Percentiles rank a stretch among this genome's conserved stretches.
phyloP scores from a whole-genome alignment of 768 basidiomycete genomes.

The Rhodotorula paludigena region DNA sequence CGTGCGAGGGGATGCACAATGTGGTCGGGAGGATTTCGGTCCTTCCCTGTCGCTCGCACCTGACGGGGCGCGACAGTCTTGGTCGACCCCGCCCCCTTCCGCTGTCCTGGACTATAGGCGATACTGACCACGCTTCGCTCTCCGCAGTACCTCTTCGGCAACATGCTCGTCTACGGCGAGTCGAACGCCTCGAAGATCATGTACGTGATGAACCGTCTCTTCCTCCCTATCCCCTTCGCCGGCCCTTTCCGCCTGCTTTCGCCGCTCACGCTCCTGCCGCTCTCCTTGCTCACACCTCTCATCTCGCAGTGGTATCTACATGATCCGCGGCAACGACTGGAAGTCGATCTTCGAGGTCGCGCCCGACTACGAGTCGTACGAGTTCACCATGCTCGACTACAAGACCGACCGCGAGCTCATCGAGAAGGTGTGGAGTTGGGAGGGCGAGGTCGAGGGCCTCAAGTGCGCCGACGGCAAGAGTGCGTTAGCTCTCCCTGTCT shows the following conservation, averaged over 20 bases:
- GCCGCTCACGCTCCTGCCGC: no score
- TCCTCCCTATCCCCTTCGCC: slow-evolving; percentile 51
- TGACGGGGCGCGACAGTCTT: no score
- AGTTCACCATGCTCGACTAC: slow-evolving; percentile 66
- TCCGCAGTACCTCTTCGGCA: slow-evolving; percentile 93
- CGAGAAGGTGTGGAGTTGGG: slow-evolving; percentile 89
- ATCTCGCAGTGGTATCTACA: slow-evolving; percentile 61
- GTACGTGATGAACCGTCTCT: slow-evolving; percentile 2
- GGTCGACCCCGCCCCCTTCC: no score
- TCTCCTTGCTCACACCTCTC: no score
- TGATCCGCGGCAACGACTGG: slow-evolving; percentile 65
- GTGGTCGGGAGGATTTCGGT: no score
- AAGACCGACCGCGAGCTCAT: slow-evolving; percentile 79
- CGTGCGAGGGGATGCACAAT: no score
- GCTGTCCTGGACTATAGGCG: no score
- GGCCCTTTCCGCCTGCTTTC: no score
- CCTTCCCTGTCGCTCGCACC: not conserved
- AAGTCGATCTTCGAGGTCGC: not conserved
- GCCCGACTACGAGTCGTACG: slow-evolving; percentile 71
- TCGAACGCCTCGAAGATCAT: slow-evolving; percentile 71
- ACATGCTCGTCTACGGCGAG: slow-evolving; percentile 80
- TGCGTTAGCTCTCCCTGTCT: not conserved
- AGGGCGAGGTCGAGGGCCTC: slow-evolving; percentile 62
- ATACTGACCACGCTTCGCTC: no score
- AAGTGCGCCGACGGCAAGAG: slow-evolving; percentile 44